A percentile compares a stretch with the other conserved stretches of the same genome.
Evolutionary conservation across 768 basidiomycete genomes (phyloP).

Genomic region (Lactarius sanguifluus): DNA sequence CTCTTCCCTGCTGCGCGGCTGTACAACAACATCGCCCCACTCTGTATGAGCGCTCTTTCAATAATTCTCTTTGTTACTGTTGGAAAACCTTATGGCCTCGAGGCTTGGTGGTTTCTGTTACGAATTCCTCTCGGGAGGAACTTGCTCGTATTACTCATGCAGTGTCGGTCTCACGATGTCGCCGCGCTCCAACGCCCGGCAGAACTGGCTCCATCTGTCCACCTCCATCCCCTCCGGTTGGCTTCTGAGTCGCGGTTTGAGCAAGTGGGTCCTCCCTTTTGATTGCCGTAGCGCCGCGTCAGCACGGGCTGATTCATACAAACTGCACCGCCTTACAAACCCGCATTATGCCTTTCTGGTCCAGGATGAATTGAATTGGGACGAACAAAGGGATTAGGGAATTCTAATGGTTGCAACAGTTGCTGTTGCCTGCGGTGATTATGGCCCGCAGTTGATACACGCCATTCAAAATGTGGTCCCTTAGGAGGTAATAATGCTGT

Average conservation of each 20-base stretch:
- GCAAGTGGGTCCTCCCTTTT: background rate
- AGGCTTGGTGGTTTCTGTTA: constrained; percentile 10
- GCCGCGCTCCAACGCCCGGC: background rate
- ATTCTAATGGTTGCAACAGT: background rate
- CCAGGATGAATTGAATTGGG: background rate
- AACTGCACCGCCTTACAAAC: constrained; percentile 6
- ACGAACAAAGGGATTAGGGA: background rate
- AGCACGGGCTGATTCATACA: constrained; percentile 18
- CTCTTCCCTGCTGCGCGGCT: background rate
- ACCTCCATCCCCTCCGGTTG: background rate
- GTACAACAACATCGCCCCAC: constrained; percentile 3
- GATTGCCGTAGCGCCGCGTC: constrained; percentile 10
- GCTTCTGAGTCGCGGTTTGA: background rate
- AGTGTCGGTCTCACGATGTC: background rate
- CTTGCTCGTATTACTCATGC: background rate
- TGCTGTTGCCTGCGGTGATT: background rate
- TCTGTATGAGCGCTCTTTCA: background rate
- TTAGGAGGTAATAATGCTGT: constrained; percentile 16
- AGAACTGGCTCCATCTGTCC: background rate
- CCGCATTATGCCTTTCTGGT: background rate
- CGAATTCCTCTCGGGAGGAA: constrained; percentile 20
- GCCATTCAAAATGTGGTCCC: background rate
- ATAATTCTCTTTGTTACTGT: background rate
- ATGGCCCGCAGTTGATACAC: background rate
- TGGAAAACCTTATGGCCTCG: background rate